Base-by-base conservation (phyloP, 1,284 basidiomycete species). In the Tilletia indica region DNA sequence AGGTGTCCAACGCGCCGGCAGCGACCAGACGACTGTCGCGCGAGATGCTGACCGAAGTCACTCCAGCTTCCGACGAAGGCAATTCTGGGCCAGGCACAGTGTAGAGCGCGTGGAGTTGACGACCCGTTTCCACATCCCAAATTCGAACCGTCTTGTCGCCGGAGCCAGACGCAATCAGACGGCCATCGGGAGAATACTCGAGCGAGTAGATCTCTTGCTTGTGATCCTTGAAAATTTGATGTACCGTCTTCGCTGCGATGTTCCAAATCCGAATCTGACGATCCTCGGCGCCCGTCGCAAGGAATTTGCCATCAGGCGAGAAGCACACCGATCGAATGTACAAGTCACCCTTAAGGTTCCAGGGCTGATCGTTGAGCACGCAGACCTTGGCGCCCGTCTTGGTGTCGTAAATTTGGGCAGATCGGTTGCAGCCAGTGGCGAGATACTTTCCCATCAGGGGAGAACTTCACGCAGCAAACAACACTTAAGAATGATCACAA, bases 401-500 rank as follows among this genome's bases (percentile, higher is more conserved):
- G 34, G 91, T 91, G 83, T 95, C 92, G 83, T 91, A 95, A 76
- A 97, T 93, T 84, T 94, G 93, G 6, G 93, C 93, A 0, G 91
- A 91, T 49, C 92, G 87, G 85, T 96, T 95, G 86, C 93, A 96
- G 4, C 93, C 94, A 0, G 93, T 95, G 5, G 93, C 94, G 25
- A 97, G 87, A 77, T 87, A 92, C 83, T 91, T 91, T 8, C 49
- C 93, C 93, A 82, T 96, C 93, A 4, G 91, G 89, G 6, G 92
- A 93, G 86, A 97, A 95, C 66, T 91, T 89, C 63, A 96, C 93
- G 83, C 93, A 95, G 85, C 93, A 95, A 0, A 95, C 93, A 12
- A 95, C 93, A 42, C 76, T 77, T 66, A 34, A 12, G n/a, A n/a
- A 16, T 42, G 19, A 19, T 4, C 19, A 34, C 14, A 34, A 25